Base-by-base conservation (phyloP, 2,329 filamentous ascomycete genomes). In the Colletotrichum eremochloae region DNA sequence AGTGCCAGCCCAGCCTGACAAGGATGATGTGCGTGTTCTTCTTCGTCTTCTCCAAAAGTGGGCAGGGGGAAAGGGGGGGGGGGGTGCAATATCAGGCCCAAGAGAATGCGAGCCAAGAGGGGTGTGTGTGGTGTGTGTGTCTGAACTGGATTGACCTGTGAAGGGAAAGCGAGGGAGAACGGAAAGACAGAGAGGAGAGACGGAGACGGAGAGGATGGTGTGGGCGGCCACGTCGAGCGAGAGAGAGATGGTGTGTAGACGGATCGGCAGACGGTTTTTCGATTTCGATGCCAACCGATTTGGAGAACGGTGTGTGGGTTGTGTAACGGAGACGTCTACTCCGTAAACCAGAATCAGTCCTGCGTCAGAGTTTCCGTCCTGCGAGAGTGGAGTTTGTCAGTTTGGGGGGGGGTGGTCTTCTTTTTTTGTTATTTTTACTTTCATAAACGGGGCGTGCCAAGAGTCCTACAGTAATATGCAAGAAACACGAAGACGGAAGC, bases 81-180 rank as follows among this genome's bases (percentile, higher is more conserved):
- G 44, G 18, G 44, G 18, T 46, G 60, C 53, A 56, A 72, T 60
- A 66, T 68, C 70, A 72, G 70, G 70, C 70, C 69, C 66, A 69
- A 65, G 68, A 42, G 48, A 57, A 46, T 31, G 63, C 46, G 3
- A 72, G 58, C 68, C 64, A 71, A 71, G 48, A 42, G 40, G 29
- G 50, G 29, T 18, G 33, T 14, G 60, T 14, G 46, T 9, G 11
- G 57, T n/a, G 58, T 42, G 40, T 14, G 40, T 42, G 40, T 42
- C 11, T 42, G 40, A 14, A 5, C 1, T n/a, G n/a, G n/a, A n/a
- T n/a, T n/a, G 40, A 42, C 11, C 42, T 44, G 5, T 14, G 24
- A n/a, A 48, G 29, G 29, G 42, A 61, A 11, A 62, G 58, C 42
- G 18, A 61, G 42, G 58, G 18, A 61, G 40, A 60, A 60, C 40